Evolutionary conservation across 768 basidiomycete species (phyloP), one percentile per base, ranked within the genome.

Genomic region (Trametes cingulata): DNA sequence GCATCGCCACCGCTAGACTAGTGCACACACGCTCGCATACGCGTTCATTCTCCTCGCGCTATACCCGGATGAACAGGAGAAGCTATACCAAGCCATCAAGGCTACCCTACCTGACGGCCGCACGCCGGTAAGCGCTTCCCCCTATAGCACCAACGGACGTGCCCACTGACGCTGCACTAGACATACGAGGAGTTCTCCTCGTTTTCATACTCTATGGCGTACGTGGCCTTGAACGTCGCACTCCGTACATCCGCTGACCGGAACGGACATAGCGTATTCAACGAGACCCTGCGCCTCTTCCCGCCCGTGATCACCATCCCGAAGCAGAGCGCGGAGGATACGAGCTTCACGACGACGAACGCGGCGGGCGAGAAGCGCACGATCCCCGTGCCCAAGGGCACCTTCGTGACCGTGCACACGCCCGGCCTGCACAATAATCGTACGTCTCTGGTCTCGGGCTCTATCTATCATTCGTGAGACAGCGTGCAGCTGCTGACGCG

Each of bases 21-120:
- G 73, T 1, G 72, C 72, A 2, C 72, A 75, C 58, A 70, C 75
- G 7, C 62, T 76, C 8, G 61, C 66, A 22, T 75, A 70, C 62
- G 65, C 72, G 0, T 64, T 78, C 52, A 75, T 59, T 10, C 60
- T 76, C 39, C 71, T 79, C 1, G 78, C 78, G 6, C 61, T 76
- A n/a, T 67, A 79, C 61, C 76, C 67, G n/a, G 75, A 77, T 2
- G 71, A 75, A 37, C 78, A 79, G 59, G 73, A 77, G 47, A 71
- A 61, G 46, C 65, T 78, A 15, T 74, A 73, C 59, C 65, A 73
- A 22, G 68, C 75, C 40, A 69, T 76, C 57, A 67, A 69, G 37
- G 49, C 47, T 14, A 65, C 73, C 19, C 49, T 72, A 13, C 64
- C 67, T 6, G 65, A 69, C 14, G 70, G 55, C 46, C 41, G 65